phyloP scores from a whole-genome alignment of 2,329 filamentous ascomycete genomes.

The Diaporthe vaccinii region DNA sequence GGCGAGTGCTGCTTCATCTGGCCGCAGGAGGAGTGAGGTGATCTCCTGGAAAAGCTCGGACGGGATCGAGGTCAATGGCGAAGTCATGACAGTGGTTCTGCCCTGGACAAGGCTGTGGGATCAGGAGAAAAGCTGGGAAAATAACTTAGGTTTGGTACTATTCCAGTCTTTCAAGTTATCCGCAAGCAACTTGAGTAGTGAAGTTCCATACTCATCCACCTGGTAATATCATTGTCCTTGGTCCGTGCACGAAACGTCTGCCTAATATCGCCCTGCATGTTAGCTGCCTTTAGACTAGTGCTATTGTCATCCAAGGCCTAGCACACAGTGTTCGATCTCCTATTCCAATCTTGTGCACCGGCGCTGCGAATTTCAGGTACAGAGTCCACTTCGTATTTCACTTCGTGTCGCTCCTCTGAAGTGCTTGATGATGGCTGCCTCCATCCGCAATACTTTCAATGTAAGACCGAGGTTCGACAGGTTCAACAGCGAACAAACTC shows the following conservation, averaged over 20 bases:
- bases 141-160: background rate
- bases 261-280: background rate
- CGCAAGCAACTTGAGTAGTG: background rate
- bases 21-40: slow-evolving; percentile 1
- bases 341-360: too few relatives aligned
- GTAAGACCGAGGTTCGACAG: too few relatives aligned
- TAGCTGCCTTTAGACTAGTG: background rate
- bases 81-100: background rate
- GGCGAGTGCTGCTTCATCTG: slow-evolving; percentile 1
- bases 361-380: too few relatives aligned
- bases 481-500: too few relatives aligned
- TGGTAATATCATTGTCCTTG: background rate
- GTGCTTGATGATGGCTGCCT: too few relatives aligned
- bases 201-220: background rate
- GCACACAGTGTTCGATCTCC: too few relatives aligned
- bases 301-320: too few relatives aligned
- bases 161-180: background rate
- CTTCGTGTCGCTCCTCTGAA: too few relatives aligned
- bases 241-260: background rate
- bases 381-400: too few relatives aligned
- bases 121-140: background rate
- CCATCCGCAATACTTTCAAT: too few relatives aligned
- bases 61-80: background rate
- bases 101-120: background rate
- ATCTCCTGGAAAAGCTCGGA: background rate